A percentile compares a stretch with the other conserved stretches of the same genome.
These are phyloP conservation scores for Marchantia polymorpha DNA, from an alignment of 225 moss, liverwort and hornwort genomes.

Conservation along the genomic window DNA sequence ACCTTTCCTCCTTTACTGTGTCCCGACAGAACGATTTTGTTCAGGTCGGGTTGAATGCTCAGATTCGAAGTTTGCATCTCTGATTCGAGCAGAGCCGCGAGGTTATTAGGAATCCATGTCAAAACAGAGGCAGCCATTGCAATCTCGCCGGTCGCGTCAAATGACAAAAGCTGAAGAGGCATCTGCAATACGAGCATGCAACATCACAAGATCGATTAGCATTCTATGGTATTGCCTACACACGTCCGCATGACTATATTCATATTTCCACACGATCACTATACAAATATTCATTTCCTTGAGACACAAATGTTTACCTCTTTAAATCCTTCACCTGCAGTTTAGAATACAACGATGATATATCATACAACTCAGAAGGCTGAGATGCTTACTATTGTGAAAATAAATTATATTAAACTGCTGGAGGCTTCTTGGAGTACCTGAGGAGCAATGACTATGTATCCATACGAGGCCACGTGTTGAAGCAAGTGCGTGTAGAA, in stretches of 20 bases:
- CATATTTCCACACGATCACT: too few relatives aligned
- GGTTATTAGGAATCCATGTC: slow-evolving; percentile 51
- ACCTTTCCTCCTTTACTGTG: slow-evolving; percentile 79
- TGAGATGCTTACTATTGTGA: too few relatives aligned
- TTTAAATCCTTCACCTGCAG: too few relatives aligned
- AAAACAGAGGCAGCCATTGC: slow-evolving; percentile 45
- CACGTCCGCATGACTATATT: too few relatives aligned
- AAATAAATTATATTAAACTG: too few relatives aligned
- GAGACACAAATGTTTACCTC: too few relatives aligned
- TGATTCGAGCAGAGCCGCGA: slow-evolving; percentile 17
- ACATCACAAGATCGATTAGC: neutral
- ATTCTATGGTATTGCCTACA: too few relatives aligned
- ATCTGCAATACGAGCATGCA: slow-evolving; percentile 44
- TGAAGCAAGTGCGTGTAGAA: slow-evolving; percentile 10
- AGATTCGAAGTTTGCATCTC: neutral
- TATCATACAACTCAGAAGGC: too few relatives aligned
- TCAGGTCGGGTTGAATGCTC: slow-evolving; percentile 35
- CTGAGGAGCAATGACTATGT: slow-evolving; percentile 22
- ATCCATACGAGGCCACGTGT: slow-evolving; percentile 8
- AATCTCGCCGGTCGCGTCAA: slow-evolving; percentile 57
- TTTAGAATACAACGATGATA: too few relatives aligned
- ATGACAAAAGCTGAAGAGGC: slow-evolving; percentile 43
- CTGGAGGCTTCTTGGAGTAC: neutral
- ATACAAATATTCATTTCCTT: too few relatives aligned
- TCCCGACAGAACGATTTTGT: slow-evolving; percentile 48